Evolutionary conservation across 2,329 filamentous ascomycete genomes (phyloP).

Genomic region (Cladosporium austrohemisphaericum): DNA sequence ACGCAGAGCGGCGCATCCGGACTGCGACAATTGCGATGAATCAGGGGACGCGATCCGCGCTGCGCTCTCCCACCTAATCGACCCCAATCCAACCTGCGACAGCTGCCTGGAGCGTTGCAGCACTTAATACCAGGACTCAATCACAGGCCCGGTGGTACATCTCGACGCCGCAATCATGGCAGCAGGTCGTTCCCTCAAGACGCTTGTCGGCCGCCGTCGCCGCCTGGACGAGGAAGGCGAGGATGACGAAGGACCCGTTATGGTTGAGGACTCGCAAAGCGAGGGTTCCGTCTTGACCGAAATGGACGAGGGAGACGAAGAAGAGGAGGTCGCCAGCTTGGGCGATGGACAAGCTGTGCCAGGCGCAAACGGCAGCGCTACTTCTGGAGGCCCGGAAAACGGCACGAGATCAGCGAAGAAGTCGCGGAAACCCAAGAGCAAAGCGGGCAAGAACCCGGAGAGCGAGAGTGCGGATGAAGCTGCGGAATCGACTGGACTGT

Average conservation of each 20-base stretch:
- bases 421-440: conserved; percentile 29
- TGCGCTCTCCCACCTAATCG: conserved; percentile 15
- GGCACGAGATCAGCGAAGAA: conserved; percentile 31
- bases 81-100: conserved; percentile 2
- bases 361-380: conserved; percentile 20
- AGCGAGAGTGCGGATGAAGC: conserved; percentile 53
- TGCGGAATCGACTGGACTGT: conserved; percentile 26
- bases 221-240: conserved; percentile 68
- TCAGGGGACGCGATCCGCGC: conserved; percentile 12
- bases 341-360: conserved; percentile 20
- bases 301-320: conserved; percentile 39
- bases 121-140: background rate
- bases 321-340: conserved; percentile 44
- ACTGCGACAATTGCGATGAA: conserved; percentile 14
- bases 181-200: conserved; percentile 56
- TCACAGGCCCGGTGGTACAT: background rate
- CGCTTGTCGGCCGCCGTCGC: conserved; percentile 63
- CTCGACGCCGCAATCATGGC: conserved; percentile 39
- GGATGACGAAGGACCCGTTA: conserved; percentile 55
- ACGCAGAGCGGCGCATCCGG: conserved; percentile 2
- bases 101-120: conserved; percentile 6
- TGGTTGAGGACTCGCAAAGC: conserved; percentile 61
- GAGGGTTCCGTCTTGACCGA: conserved; percentile 58
- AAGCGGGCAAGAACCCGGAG: conserved; percentile 35
- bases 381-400: conserved; percentile 22